Evolutionary conservation across 2,329 filamentous ascomycete genomes (phyloP), one percentile per base, ranked within the genome.

Genomic region (Colletotrichum gloeosporioides): DNA sequence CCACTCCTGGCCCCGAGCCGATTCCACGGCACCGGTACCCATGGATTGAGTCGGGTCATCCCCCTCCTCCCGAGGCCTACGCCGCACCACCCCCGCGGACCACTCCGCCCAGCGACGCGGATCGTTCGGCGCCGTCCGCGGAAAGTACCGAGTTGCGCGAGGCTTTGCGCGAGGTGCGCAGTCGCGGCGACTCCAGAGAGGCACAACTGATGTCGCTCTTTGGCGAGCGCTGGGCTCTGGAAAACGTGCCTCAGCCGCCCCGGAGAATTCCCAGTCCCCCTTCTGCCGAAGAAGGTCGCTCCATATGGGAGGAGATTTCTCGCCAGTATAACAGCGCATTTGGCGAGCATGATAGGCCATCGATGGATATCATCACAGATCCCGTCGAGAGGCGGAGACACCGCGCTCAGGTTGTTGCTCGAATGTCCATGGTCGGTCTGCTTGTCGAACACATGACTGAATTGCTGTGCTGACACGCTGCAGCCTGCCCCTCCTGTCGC

Each of bases 31-130:
- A 75, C 22, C 77, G 71, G 18, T 78, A 78, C 44, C 77, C 77
- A 49, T 78, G 77, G 77, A 78, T 78, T 64, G 77, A 78, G 55
- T 76, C 77, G 32, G 77, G 75, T 8, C 65, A 75, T 6, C 72
- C 69, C 9, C 77, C 77, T 10, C 77, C 77, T 8, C 77, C 75
- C 6, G 77, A 78, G 68, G 77, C 77, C 15, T 78, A 78, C 55
- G 27, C 49, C 18, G 71, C 71, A n/a, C 64, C 57, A 9, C 74
- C 71, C 10, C 27, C 65, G 49, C 61, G 71, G 18, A 66, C 74
- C 36, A 75, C 55, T 15, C 39, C 74, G n/a, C 63, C 73, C 27
- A 29, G 39, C 16, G 70, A 69, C 6, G 22, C 44, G 13, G 70
- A 69, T 27, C 71, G 74, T 22, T 34, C 31, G 15, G 61, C 65